Evolutionary conservation across 2,329 filamentous ascomycete genomes (phyloP).

Genomic region (Clarireedia sp.): DNA sequence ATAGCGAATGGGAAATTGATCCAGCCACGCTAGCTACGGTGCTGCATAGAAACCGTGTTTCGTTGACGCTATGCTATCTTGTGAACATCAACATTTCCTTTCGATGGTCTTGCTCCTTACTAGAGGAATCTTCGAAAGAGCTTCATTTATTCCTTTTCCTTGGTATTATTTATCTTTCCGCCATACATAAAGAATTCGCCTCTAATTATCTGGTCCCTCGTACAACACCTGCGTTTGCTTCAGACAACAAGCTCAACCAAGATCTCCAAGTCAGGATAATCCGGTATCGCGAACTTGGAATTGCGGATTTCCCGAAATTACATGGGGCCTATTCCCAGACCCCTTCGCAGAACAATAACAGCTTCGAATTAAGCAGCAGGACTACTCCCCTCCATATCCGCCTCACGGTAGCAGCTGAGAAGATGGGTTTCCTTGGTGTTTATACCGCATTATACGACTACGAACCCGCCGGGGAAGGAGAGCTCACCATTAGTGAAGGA

Average conservation of each 20-base stretch:
- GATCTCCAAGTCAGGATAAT: not conserved
- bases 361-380: slow-evolving; percentile 16
- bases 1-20: too few relatives aligned
- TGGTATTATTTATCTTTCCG: not conserved
- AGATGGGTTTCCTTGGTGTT: slow-evolving; percentile 86
- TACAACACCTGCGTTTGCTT: not conserved
- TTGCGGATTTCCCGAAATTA: slow-evolving; percentile 17
- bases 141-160: slow-evolving; percentile 5
- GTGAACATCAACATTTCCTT: not conserved
- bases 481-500: slow-evolving; percentile 77
- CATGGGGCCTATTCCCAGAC: slow-evolving; percentile 20
- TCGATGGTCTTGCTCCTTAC: not conserved
- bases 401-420: slow-evolving; percentile 12
- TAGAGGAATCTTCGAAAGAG: not conserved
- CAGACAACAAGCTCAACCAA: not conserved
- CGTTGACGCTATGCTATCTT: not conserved
- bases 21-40: not conserved
- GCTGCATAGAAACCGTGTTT: not conserved
- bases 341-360: slow-evolving; percentile 21
- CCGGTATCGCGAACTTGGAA: slow-evolving; percentile 12
- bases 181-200: not conserved
- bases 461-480: slow-evolving; percentile 73
- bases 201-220: slow-evolving; percentile 10
- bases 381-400: slow-evolving; percentile 7
- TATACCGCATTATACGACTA: slow-evolving; percentile 93